phyloP scores from a whole-genome alignment of 108 stramenopile species.

The Mediolabrus comicus region DNA sequence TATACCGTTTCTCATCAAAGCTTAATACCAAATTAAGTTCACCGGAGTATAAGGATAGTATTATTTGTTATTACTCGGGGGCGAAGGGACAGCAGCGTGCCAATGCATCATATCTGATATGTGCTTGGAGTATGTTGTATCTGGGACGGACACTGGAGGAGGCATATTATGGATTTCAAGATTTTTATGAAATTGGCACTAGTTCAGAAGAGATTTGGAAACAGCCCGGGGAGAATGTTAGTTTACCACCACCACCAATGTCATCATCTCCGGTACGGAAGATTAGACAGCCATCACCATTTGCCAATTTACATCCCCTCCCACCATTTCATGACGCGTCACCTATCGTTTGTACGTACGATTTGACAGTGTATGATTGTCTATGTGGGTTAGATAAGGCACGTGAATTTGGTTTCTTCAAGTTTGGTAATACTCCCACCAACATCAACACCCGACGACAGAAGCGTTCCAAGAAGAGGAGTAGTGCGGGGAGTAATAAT shows the following conservation, averaged over 20 bases:
- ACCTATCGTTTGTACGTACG: conserved; percentile 92
- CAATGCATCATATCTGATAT: conserved; percentile 90
- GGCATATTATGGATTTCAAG: conserved; percentile 54
- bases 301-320: conserved; percentile 56
- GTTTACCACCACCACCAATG: conserved; percentile 14
- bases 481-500: neutral
- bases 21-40: conserved; percentile 71
- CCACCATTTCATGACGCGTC: conserved; percentile 99
- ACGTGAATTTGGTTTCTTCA: conserved; percentile 71
- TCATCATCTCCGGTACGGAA: conserved; percentile 14
- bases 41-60: conserved; percentile 35
- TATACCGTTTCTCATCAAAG: conserved; percentile 89
- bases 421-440: conserved; percentile 54
- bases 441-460: neutral
- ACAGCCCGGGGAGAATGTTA: neutral
- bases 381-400: conserved; percentile 89
- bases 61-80: conserved; percentile 84
- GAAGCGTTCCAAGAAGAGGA: neutral
- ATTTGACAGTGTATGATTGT: conserved; percentile 90
- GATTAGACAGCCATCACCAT: conserved; percentile 20
- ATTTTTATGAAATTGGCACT: neutral
- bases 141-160: conserved; percentile 76
- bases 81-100: conserved; percentile 78
- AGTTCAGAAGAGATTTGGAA: neutral
- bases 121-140: conserved; percentile 92